phyloP scores from a whole-genome alignment of 495 filamentous ascomycete genomes.

The Aspergillus hancockii region DNA sequence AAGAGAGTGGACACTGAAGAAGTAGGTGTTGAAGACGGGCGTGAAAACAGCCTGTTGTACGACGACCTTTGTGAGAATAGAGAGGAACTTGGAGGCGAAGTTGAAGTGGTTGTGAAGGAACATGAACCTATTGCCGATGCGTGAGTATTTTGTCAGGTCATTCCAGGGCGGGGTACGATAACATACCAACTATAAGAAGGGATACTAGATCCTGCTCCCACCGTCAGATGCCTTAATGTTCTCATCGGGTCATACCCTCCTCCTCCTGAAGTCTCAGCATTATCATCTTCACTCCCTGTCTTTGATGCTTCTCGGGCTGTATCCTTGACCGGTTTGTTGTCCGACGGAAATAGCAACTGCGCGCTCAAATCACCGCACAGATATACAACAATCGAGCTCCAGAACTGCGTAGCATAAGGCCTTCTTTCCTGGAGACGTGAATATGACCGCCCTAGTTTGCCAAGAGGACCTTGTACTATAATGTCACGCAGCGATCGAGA shows the following conservation, averaged over 20 bases:
- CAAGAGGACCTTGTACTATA: conserved; percentile 55
- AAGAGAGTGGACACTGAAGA: conserved; percentile 82
- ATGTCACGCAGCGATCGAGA: conserved; percentile 60
- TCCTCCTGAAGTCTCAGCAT: conserved; percentile 28
- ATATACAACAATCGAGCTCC: conserved; percentile 75
- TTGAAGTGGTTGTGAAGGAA: conserved; percentile 81
- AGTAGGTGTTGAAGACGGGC: conserved; percentile 86
- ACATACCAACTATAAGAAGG: conserved; percentile 77
- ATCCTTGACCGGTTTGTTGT: conserved; percentile 15
- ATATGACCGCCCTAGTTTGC: conserved; percentile 54
- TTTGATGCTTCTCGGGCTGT: not conserved
- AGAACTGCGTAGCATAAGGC: conserved; percentile 77
- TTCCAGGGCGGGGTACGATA: not conserved
- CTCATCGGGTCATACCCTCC: conserved; percentile 68
- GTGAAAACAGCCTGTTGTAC: conserved; percentile 85
- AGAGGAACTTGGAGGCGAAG: conserved; percentile 68
- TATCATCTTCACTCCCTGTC: conserved; percentile 14
- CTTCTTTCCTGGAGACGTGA: conserved; percentile 65
- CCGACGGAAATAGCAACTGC: conserved; percentile 57
- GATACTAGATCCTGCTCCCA: conserved; percentile 70
- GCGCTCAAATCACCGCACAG: conserved; percentile 78
- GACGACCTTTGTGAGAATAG: conserved; percentile 70
- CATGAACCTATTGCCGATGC: conserved; percentile 61
- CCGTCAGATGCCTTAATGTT: conserved; percentile 69
- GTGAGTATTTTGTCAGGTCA: not conserved